phyloP scores from a whole-genome alignment of 805 yeast species.

The Cyberlindnera amylophila region DNA sequence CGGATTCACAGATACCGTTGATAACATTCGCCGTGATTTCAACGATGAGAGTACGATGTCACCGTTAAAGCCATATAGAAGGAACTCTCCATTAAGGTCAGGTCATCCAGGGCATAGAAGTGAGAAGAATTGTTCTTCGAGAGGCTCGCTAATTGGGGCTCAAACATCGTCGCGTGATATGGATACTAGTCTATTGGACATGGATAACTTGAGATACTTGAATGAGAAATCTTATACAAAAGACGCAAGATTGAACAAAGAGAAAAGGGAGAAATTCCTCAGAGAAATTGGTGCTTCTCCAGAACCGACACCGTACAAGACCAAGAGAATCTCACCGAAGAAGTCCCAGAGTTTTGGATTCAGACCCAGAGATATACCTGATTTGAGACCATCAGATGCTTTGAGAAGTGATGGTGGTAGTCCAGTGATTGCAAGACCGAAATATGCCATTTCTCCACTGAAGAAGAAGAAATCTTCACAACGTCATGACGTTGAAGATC shows the following conservation, averaged over 20 bases:
- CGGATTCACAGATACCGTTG: conserved; percentile 1
- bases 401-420: not conserved
- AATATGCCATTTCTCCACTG: not conserved
- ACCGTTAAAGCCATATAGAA: conserved; percentile 8
- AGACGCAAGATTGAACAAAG: conserved; percentile 10
- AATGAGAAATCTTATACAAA: conserved; percentile 13
- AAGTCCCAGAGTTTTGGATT: conserved; percentile 3
- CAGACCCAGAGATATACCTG: conserved; percentile 10
- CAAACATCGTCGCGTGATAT: conserved; percentile 1
- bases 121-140: too few relatives aligned
- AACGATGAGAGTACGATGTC: conserved; percentile 12
- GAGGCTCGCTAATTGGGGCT: conserved; percentile 1
- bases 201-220: conserved; percentile 16
- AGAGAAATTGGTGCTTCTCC: conserved; percentile 3
- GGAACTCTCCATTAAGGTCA: conserved; percentile 1
- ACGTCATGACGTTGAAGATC: not conserved
- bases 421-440: not conserved
- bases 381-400: conserved; percentile 8
- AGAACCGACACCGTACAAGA: not conserved
- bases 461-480: conserved; percentile 1
- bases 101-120: too few relatives aligned
- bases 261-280: conserved; percentile 20
- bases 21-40: conserved; percentile 1
- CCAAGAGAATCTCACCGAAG: conserved; percentile 1
- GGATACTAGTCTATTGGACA: conserved; percentile 15